phyloP scores from a whole-genome alignment of 2,329 filamentous ascomycete species.

The Emmonsiellopsis sp. region DNA sequence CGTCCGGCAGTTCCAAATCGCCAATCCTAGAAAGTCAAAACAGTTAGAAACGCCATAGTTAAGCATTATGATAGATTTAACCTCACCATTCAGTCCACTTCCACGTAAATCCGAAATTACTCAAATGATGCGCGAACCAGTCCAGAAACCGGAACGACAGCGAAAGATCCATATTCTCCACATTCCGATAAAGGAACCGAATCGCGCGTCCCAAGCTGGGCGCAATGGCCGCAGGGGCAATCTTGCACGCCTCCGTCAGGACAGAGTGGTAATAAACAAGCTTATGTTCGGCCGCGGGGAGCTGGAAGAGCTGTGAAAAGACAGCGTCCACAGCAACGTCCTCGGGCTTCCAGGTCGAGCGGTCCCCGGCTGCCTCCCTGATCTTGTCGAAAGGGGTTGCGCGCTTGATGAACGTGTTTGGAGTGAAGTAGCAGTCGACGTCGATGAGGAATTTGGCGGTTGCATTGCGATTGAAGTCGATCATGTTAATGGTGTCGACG shows the following conservation, averaged over 20 bases:
- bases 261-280: constrained; percentile 94
- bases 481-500: constrained; percentile 84
- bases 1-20: constrained; percentile 64
- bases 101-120: constrained; percentile 99
- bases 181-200: constrained; percentile 75
- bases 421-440: constrained; percentile 86
- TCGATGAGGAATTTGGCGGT: constrained; percentile 87
- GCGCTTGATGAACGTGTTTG: constrained; percentile 83
- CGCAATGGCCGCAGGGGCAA: constrained; percentile 91
- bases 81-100: constrained; percentile 92
- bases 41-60: constrained; percentile 5
- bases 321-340: constrained; percentile 96
- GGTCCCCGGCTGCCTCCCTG: constrained; percentile 51
- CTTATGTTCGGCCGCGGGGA: constrained; percentile 83
- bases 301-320: constrained; percentile 85
- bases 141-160: constrained; percentile 81
- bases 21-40: constrained; percentile 48
- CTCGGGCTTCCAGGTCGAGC: constrained; percentile 90
- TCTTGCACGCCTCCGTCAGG: constrained; percentile 89
- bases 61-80: constrained; percentile 7
- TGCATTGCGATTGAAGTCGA: constrained; percentile 84
- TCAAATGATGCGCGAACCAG: constrained; percentile 96
- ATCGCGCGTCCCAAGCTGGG: constrained; percentile 90
- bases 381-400: constrained; percentile 88
- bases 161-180: constrained; percentile 77